Conservation (phyloP, 2,329 filamentous ascomycete species). For the Tolypocladium ovalisporum region DNA sequence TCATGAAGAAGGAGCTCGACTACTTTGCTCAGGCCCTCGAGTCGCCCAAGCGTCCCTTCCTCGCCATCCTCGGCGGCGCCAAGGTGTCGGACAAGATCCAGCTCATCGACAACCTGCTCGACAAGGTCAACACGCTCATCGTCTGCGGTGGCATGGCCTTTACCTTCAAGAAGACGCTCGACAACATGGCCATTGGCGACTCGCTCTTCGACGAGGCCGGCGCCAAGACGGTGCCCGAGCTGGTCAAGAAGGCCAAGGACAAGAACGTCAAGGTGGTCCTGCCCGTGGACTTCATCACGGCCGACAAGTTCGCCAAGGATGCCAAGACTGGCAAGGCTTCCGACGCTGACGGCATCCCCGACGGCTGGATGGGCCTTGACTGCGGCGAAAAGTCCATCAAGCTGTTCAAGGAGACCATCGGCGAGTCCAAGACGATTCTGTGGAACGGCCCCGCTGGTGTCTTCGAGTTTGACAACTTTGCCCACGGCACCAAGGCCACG, state of each 20-base stretch:
- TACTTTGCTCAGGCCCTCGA: slow-evolving; percentile 98
- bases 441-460: slow-evolving; percentile 98
- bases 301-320: slow-evolving; percentile 85
- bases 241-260: slow-evolving; percentile 93
- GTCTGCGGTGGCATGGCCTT: slow-evolving; percentile 98
- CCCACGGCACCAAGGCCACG: slow-evolving; percentile 81
- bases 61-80: slow-evolving; percentile 94
- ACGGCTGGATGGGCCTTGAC: slow-evolving; percentile 97
- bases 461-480: slow-evolving; percentile 94
- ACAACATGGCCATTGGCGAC: slow-evolving; percentile 80
- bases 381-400: slow-evolving; percentile 81
- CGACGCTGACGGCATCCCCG: slow-evolving; percentile 80
- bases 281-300: slow-evolving; percentile 90
- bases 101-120: slow-evolving; percentile 95
- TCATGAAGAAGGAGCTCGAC: slow-evolving; percentile 99
- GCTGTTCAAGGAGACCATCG: slow-evolving; percentile 80
- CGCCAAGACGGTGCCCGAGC: slow-evolving; percentile 76
- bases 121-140: slow-evolving; percentile 94
- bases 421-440: slow-evolving; percentile 86
- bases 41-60: slow-evolving; percentile 86
- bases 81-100: slow-evolving; percentile 99
- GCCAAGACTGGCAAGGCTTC: slow-evolving; percentile 73
- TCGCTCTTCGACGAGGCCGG: slow-evolving; percentile 91
- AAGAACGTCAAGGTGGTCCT: slow-evolving; percentile 93
- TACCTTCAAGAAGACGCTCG: slow-evolving; percentile 99